A percentile compares a stretch with the other conserved stretches of the same genome.
Evolutionary conservation across 2,329 filamentous ascomycete genomes (phyloP).

Genomic region (Hypoxylon sp.): DNA sequence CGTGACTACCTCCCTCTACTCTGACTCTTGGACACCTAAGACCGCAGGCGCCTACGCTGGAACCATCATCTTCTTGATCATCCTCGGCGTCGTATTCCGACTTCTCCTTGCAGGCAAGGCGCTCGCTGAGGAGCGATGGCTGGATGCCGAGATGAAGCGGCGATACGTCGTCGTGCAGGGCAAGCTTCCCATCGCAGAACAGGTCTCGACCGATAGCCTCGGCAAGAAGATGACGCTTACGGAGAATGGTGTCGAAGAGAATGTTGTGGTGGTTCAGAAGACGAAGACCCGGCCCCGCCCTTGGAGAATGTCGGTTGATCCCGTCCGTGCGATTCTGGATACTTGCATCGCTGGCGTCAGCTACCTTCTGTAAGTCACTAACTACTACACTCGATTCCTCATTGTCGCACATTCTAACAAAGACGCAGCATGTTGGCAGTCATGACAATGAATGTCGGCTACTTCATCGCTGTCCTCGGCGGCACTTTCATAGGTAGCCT

Average conservation of each 20-base stretch:
- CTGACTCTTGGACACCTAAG: slow-evolving; percentile 79
- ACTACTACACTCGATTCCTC: not conserved
- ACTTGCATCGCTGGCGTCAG: slow-evolving; percentile 53
- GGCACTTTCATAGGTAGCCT: slow-evolving; percentile 86
- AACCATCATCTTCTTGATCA: slow-evolving; percentile 91
- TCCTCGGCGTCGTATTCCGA: slow-evolving; percentile 80
- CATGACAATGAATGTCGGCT: slow-evolving; percentile 56
- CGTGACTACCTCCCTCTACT: slow-evolving; percentile 68
- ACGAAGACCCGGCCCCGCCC: slow-evolving; percentile 70
- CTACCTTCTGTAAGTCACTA: slow-evolving; percentile 56
- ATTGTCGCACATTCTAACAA: slow-evolving; percentile 57
- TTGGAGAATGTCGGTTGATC: slow-evolving; percentile 82
- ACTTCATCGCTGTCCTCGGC: slow-evolving; percentile 54
- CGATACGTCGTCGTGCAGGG: slow-evolving; percentile 83
- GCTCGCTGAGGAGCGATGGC: slow-evolving; percentile 75
- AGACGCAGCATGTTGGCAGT: slow-evolving; percentile 57
- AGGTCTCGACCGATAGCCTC: slow-evolving; percentile 71
- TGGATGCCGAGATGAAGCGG: slow-evolving; percentile 78
- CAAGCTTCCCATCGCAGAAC: slow-evolving; percentile 71
- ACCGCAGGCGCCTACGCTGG: slow-evolving; percentile 82
- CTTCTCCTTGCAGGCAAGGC: slow-evolving; percentile 79
- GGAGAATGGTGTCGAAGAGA: slow-evolving; percentile 85
- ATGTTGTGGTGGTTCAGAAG: slow-evolving; percentile 79
- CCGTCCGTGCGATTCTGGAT: slow-evolving; percentile 52
- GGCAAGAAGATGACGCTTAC: slow-evolving; percentile 77